Evolutionary conservation across 1,284 basidiomycete genomes (phyloP).

Genomic region (Marasmius tenuissimus): DNA sequence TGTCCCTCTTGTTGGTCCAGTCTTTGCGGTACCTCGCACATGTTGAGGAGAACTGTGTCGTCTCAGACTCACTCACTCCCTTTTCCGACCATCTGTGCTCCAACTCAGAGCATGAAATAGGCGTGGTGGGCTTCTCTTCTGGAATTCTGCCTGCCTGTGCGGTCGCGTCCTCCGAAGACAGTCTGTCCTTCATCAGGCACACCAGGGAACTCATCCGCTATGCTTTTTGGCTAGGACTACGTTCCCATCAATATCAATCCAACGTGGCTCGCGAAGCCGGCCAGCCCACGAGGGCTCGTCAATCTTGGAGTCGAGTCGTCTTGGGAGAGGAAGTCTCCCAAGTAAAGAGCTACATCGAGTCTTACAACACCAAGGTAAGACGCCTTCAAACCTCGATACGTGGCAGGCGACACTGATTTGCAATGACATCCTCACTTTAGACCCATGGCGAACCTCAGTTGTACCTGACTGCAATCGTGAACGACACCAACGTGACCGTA

Average conservation of each 20-base stretch:
- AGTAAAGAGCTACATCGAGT: neutral
- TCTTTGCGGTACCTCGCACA: constrained; percentile 51
- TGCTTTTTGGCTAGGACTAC: constrained; percentile 59
- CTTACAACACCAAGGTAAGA: neutral
- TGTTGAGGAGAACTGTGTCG: constrained; percentile 26
- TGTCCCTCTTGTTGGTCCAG: constrained; percentile 53
- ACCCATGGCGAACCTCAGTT: constrained; percentile 29
- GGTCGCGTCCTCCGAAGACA: constrained; percentile 43
- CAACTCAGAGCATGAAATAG: constrained; percentile 32
- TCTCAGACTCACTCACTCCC: constrained; percentile 25
- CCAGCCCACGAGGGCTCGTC: constrained; percentile 18
- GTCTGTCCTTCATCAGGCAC: constrained; percentile 41
- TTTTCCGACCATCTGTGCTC: constrained; percentile 35
- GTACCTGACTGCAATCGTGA: constrained; percentile 51
- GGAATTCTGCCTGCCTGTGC: constrained; percentile 60
- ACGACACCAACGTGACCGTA: constrained; percentile 48
- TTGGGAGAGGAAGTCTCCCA: constrained; percentile 15
- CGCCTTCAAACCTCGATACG: neutral
- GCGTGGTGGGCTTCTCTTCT: constrained; percentile 62
- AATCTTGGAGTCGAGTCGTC: constrained; percentile 56
- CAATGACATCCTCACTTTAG: constrained; percentile 14
- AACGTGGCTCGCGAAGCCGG: constrained; percentile 20
- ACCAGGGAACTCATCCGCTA: constrained; percentile 53
- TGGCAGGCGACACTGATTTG: constrained; percentile 1
- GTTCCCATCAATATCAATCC: constrained; percentile 44